These are phyloP conservation scores for Tillandsia leiboldiana DNA, from an alignment of 176 grass and related monocot species.

Conservation along the genomic window DNA sequence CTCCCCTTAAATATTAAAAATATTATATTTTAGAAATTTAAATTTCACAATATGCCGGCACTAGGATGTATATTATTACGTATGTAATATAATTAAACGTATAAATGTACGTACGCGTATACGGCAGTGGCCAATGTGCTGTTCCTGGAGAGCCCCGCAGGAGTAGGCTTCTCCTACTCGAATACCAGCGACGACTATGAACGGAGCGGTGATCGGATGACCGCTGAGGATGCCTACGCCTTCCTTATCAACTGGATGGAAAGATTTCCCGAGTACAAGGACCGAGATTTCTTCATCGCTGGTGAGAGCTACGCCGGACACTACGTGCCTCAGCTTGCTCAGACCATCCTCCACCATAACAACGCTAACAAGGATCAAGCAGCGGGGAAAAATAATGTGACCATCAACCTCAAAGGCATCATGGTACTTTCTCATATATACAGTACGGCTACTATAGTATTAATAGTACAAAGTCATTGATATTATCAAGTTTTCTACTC, in stretches of 20 bases:
- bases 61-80: no score
- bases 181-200: conserved; percentile 77
- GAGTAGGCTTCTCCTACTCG: conserved; percentile 91
- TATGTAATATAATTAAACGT: neutral
- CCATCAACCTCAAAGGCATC: conserved; percentile 84
- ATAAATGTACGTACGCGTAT: neutral
- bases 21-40: no score
- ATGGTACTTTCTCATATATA: conserved; percentile 25
- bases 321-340: conserved; percentile 76
- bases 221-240: conserved; percentile 40
- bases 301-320: conserved; percentile 89
- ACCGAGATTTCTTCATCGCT: conserved; percentile 59
- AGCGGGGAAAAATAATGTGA: neutral
- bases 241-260: conserved; percentile 75
- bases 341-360: conserved; percentile 45
- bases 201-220: conserved; percentile 45
- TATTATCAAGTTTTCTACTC: no score
- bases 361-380: neutral
- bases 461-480: no score
- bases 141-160: conserved; percentile 89
- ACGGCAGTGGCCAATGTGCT: conserved; percentile 57
- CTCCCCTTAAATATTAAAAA: no score
- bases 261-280: conserved; percentile 75
- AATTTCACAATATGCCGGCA: no score
- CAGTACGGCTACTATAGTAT: no score